Base-by-base conservation (phyloP, 2,329 filamentous ascomycete genomes). In the Pleurostoma richardsiae region DNA sequence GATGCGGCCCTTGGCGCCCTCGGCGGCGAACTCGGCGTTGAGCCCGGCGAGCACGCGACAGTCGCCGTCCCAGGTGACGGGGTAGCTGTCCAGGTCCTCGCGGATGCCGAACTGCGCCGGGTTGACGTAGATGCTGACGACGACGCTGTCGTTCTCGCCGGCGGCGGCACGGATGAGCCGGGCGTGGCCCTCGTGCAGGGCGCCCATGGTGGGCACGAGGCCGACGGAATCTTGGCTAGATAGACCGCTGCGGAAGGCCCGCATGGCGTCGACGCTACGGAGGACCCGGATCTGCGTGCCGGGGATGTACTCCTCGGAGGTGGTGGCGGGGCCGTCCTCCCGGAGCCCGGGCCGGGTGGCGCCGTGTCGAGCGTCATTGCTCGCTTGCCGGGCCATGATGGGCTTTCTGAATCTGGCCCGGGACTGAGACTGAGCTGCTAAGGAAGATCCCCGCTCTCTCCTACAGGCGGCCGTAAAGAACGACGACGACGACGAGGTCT, bases 141-240 rank as follows among this genome's bases (percentile, higher is more conserved):
- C 84, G 47, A 97, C 88, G 56, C 90, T 80, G 54, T 88, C 86
- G 69, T 90, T 94, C 58, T 95, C 89, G 42, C 76, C 73, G 2
- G 91, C 91, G 3, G 94, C 94, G 56, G 84, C 80, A 49, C 89
- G 86, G 59, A 96, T 86, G 27, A 99, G 79, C 4, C 88, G 87
- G 44, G 96, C 69, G 68, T 99, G 94, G 39, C 94, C 94, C 46
- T 83, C 80, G 67, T 99, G 94, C n/a, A 99, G 78, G 43, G 94
- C 94, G 52, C 94, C 94, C 94, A 99, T 97, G 30, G 94, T 99
- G 2, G 94, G 94, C 33, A 99, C 90, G 29, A 99, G 82, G 49
- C 87, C 90, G 48, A 99, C 83, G 40, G 83, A 84, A 49, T 82
- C 68, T 33, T 82, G 69, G 50, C 90, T 81, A 39, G 82, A 77